Evolutionary conservation across 2,329 filamentous ascomycete genomes (phyloP), one percentile per base, ranked within the genome.

Genomic region (Curvularia eragrostidis): DNA sequence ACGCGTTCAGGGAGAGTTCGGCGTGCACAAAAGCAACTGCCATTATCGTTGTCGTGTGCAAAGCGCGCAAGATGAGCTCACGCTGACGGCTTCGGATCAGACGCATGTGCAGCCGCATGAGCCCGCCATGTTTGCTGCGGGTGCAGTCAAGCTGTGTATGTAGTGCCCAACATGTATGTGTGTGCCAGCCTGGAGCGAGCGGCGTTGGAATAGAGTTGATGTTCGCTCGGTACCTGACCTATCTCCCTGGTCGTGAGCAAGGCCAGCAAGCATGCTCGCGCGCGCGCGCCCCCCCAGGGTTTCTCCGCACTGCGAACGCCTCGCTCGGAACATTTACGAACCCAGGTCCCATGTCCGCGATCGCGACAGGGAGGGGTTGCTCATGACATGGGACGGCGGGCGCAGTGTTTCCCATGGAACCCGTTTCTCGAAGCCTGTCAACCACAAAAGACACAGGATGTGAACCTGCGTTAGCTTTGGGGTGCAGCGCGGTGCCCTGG

Each of bases 241-340:
- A 63, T 75, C 65, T 68, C 72, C 73, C 73, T 73, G 67, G 72
- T 75, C 70, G 62, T 64, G 68, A 67, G 65, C 58, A 64, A 70
- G 68, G 69, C 66, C 68, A 71, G 67, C 68, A 62, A 62, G 59
- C 61, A 61, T 72, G 72, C 64, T 68, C 32, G 32, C 32, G 32
- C 32, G 32, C 32, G 32, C 32, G 32, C 28, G 28, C 28, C 34
- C 34, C 30, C 61, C 67, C 72, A 73, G 72, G 73, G 72, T 64
- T 67, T 75, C 74, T 76, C 74, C 74, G 67, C 73, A 75, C 68
- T 72, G 68, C 69, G 66, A 74, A 72, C 70, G 70, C 71, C 71
- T 70, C 67, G 64, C 61, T 72, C 71, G 71, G 73, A 74, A 72
- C 62, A 69, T 75, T 75, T 75, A 70, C 70, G 72, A 66, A 67